A percentile compares a stretch with the other conserved stretches of the same genome.
phyloP scores from a whole-genome alignment of 2,329 filamentous ascomycete genomes.

The Neocatenulostroma microsporum region DNA sequence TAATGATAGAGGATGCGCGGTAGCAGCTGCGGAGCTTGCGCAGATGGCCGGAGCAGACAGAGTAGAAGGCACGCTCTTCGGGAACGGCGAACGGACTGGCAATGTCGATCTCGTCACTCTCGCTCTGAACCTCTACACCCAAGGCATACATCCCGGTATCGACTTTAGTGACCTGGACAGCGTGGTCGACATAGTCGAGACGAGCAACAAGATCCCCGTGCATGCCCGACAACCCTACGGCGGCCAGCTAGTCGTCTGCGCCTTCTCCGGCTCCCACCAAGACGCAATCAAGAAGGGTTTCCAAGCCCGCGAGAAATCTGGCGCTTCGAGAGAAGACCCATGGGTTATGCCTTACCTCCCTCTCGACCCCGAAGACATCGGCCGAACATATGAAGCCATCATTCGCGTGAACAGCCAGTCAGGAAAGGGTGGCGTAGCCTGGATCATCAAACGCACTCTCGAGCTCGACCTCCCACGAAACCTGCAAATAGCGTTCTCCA shows the following conservation, averaged over 20 bases:
- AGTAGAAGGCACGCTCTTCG: slow-evolving; percentile 89
- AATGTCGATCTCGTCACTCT: slow-evolving; percentile 94
- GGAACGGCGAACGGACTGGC: slow-evolving; percentile 90
- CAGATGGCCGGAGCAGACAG: slow-evolving; percentile 95
- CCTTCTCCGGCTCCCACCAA: slow-evolving; percentile 87
- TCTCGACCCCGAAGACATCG: slow-evolving; percentile 86
- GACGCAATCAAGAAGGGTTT: slow-evolving; percentile 95
- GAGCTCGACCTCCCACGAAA: slow-evolving; percentile 88
- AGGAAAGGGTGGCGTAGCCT: slow-evolving; percentile 89
- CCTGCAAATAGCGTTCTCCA: slow-evolving; percentile 84
- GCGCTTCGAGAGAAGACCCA: slow-evolving; percentile 53
- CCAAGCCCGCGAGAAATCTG: slow-evolving; percentile 57
- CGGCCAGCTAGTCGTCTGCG: slow-evolving; percentile 79
- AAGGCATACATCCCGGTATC: slow-evolving; percentile 74
- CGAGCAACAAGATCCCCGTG: slow-evolving; percentile 89
- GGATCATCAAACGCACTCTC: slow-evolving; percentile 83
- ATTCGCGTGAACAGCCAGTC: slow-evolving; percentile 96
- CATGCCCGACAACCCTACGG: slow-evolving; percentile 86
- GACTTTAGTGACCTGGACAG: slow-evolving; percentile 85
- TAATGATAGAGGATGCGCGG: slow-evolving; percentile 85
- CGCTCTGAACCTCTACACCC: slow-evolving; percentile 88
- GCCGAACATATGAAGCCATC: slow-evolving; percentile 93
- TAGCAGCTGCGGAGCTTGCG: slow-evolving; percentile 82
- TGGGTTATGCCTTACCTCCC: slow-evolving; percentile 92
- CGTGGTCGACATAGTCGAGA: slow-evolving; percentile 83